Percentiles rank a stretch among this genome's conserved stretches.
Conservation (phyloP, 768 basidiomycete genomes). For the Trichaptum fuscoviolaceum region DNA sequence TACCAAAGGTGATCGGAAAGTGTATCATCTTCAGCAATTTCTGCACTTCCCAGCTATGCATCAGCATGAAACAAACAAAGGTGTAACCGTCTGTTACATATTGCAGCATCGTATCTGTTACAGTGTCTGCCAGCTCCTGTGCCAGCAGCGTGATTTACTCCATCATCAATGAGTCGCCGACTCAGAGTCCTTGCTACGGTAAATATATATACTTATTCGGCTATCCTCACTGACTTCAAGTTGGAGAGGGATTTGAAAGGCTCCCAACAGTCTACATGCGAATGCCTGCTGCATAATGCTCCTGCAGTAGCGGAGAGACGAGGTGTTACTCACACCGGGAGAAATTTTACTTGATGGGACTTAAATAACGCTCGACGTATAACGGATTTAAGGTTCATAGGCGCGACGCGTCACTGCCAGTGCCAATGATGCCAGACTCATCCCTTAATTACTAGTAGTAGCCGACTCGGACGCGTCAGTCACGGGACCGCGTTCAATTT, state of each 20-base stretch:
- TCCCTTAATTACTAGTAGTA: no score
- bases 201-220: no score
- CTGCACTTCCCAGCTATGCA: neutral
- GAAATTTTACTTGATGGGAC: neutral
- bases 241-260: no score
- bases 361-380: neutral
- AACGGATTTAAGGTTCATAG: neutral
- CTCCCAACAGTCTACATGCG: neutral
- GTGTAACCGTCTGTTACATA: neutral
- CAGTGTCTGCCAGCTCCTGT: neutral
- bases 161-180: neutral
- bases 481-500: neutral
- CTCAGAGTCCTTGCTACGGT: neutral
- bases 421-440: no score
- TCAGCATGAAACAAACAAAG: neutral
- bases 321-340: neutral
- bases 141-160: neutral
- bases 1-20: no score
- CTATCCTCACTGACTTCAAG: neutral
- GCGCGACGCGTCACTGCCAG: neutral
- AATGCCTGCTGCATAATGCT: neutral
- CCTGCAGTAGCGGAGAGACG: neutral
- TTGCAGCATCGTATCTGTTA: neutral
- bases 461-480: conserved; percentile 1
- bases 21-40: no score